These are phyloP conservation scores for Zizania latifolia DNA, from an alignment of 176 grass and related monocot species.

Conservation along the genomic window DNA sequence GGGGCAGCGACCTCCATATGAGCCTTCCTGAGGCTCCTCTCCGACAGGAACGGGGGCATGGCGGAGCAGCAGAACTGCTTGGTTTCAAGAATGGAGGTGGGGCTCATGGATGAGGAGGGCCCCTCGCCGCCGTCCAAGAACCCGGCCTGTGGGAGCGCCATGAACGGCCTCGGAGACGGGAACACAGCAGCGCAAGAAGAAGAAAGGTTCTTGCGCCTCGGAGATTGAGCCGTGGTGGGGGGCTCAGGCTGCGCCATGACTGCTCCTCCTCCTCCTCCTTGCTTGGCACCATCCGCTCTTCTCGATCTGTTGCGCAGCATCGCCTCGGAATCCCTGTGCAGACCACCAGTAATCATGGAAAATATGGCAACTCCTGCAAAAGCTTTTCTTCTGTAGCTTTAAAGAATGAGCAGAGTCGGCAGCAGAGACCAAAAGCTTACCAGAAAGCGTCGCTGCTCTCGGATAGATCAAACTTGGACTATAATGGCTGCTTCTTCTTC, in stretches of 20 bases:
- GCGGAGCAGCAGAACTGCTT: slow-evolving; percentile 56
- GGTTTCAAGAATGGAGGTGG: slow-evolving; percentile 81
- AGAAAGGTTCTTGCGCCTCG: slow-evolving; percentile 14
- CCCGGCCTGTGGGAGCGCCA: slow-evolving; percentile 42
- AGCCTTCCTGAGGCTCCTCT: slow-evolving; percentile 35
- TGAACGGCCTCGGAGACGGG: slow-evolving; percentile 55
- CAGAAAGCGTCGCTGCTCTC: slow-evolving; percentile 31
- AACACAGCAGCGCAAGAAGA: slow-evolving; percentile 24
- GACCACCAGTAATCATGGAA: slow-evolving; percentile 41
- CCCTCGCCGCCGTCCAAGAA: slow-evolving; percentile 45
- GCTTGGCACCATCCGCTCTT: slow-evolving; percentile 43
- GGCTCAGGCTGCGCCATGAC: slow-evolving; percentile 45
- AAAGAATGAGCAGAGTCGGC: slow-evolving; percentile 44
- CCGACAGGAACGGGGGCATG: slow-evolving; percentile 46
- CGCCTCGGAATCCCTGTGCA: slow-evolving; percentile 12
- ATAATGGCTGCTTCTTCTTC: slow-evolving; percentile 1
- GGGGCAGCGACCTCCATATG: not conserved
- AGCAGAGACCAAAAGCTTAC: slow-evolving; percentile 37
- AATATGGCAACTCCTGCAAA: slow-evolving; percentile 34
- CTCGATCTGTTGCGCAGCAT: slow-evolving; percentile 68
- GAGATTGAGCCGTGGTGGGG: slow-evolving; percentile 18
- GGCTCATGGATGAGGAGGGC: slow-evolving; percentile 56
- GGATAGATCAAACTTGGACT: slow-evolving; percentile 29
- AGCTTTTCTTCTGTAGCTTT: slow-evolving; percentile 44
- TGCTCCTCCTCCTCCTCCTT: slow-evolving; percentile 15